phyloP scores from a whole-genome alignment of 306 rosid genomes.

The Geum urbanum region DNA sequence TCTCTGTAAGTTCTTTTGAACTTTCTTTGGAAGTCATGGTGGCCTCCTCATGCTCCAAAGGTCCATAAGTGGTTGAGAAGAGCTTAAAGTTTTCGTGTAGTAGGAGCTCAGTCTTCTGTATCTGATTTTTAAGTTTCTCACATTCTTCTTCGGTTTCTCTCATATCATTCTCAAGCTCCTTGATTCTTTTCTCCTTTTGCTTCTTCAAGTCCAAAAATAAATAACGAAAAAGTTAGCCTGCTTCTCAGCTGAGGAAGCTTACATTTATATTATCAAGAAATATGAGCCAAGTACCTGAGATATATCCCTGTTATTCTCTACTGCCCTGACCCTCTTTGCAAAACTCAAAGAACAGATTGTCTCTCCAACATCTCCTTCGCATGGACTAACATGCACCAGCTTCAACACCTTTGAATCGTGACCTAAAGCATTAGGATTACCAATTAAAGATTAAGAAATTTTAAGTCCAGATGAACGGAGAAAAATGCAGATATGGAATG shows the following conservation, averaged over 20 bases:
- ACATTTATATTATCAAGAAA: constrained; percentile 20
- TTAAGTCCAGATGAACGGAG: background rate
- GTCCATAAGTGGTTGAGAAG: constrained; percentile 27
- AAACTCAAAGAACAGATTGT: constrained; percentile 82
- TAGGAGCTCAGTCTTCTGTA: constrained; percentile 45
- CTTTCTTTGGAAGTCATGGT: constrained; percentile 38
- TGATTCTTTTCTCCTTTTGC: constrained; percentile 60
- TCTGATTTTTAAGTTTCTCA: constrained; percentile 45
- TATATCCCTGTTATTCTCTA: constrained; percentile 59
- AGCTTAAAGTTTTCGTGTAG: constrained; percentile 47
- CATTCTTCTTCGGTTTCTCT: constrained; percentile 63
- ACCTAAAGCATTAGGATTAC: constrained; percentile 42
- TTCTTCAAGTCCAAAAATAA: constrained; percentile 63
- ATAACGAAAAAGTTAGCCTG: constrained; percentile 17
- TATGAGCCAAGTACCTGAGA: constrained; percentile 45
- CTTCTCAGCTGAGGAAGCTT: background rate
- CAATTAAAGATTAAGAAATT: constrained; percentile 12
- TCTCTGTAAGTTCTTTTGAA: constrained; percentile 39
- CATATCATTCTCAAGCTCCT: constrained; percentile 60
- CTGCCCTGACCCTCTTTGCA: constrained; percentile 78
- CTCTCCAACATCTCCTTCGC: constrained; percentile 76
- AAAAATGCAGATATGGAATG: background rate
- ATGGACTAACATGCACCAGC: constrained; percentile 89
- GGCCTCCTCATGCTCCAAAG: constrained; percentile 35
- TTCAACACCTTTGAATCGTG: constrained; percentile 82